These are phyloP conservation scores for Umbellularia californica DNA, from an alignment of 164 flowering plant species.

Conservation along the genomic window DNA sequence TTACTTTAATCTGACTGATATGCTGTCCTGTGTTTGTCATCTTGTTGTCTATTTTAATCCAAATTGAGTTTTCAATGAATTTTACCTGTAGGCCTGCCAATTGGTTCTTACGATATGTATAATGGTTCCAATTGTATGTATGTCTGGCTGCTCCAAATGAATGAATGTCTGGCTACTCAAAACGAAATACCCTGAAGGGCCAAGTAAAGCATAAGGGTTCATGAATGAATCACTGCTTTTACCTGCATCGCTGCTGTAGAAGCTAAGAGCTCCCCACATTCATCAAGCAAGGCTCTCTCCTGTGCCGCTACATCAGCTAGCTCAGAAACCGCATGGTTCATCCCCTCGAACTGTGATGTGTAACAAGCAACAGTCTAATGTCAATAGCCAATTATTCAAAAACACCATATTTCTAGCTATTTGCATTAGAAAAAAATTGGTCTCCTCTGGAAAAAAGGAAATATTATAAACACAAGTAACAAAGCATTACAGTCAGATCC, in stretches of 20 bases:
- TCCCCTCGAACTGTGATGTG: slow-evolving; percentile 52
- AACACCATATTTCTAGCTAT: neutral
- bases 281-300: slow-evolving; percentile 61
- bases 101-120: neutral
- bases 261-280: slow-evolving; percentile 59
- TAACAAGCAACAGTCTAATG: neutral
- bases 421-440: neutral
- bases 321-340: slow-evolving; percentile 54
- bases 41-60: neutral
- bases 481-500: neutral
- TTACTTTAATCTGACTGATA: too few species aligned
- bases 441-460: neutral
- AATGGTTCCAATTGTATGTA: neutral
- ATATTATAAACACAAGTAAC: neutral
- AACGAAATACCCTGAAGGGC: too few species aligned
- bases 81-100: neutral
- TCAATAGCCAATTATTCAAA: neutral
- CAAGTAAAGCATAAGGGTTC: neutral
- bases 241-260: slow-evolving; percentile 76
- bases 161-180: neutral
- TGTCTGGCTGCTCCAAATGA: neutral
- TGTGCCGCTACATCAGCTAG: slow-evolving; percentile 60
- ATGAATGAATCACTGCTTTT: neutral
- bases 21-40: neutral
- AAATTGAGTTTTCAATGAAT: neutral